Evolutionary conservation across 164 flowering plant species (phyloP).

Genomic region (Macadamia integrifolia): DNA sequence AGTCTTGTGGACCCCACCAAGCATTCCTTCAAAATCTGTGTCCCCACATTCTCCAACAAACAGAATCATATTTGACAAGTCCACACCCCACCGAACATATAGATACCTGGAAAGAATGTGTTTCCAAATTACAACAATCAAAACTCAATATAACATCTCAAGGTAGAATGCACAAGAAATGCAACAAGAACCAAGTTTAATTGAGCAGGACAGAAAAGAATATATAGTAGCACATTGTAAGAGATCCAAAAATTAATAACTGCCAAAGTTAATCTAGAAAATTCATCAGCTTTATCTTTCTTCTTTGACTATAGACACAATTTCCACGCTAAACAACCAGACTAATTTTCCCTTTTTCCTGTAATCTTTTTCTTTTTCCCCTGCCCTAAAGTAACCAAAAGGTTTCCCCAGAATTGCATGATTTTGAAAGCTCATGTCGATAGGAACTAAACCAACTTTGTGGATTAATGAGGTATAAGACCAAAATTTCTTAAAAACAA

Average conservation of each 20-base stretch:
- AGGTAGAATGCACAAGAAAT: not conserved
- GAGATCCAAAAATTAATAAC: not conserved
- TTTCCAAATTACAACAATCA: not conserved
- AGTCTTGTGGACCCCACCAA: constrained; percentile 82
- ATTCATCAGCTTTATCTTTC: not conserved
- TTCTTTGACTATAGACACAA: not conserved
- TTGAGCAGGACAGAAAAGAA: not conserved
- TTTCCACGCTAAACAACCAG: not conserved
- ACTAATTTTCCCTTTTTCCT: not conserved
- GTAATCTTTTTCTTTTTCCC: too few species aligned
- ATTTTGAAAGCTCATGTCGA: too few species aligned
- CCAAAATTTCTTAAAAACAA: not conserved
- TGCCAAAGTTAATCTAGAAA: too few species aligned
- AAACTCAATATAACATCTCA: not conserved
- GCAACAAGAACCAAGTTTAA: not conserved
- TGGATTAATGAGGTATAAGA: too few species aligned
- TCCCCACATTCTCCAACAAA: constrained; percentile 90
- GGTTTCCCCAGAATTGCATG: too few species aligned
- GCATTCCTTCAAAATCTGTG: constrained; percentile 84
- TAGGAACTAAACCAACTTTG: too few species aligned
- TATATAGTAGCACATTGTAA: not conserved
- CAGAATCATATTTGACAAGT: constrained; percentile 73
- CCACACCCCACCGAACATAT: constrained; percentile 74
- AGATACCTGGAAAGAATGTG: constrained; percentile 50
- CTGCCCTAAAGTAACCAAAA: too few species aligned